Conservation (phyloP, 1,284 basidiomycete genomes). For the Ganoderma leucocontextum region DNA sequence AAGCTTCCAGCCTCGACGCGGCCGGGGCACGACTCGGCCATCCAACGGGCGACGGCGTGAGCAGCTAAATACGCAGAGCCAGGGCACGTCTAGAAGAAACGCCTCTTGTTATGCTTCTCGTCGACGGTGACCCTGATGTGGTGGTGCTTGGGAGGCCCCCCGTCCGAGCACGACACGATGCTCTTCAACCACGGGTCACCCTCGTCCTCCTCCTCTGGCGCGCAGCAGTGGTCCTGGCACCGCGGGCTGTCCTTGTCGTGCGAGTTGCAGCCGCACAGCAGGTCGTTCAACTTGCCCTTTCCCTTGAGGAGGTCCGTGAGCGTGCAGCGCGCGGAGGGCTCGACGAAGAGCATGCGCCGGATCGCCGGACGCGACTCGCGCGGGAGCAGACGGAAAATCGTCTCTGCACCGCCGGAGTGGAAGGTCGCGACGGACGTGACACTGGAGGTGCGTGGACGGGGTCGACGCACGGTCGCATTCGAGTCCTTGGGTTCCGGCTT, state of each 20-base stretch:
- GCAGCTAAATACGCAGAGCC: constrained; percentile 10
- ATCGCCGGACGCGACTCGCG: constrained; percentile 91
- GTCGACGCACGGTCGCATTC: constrained; percentile 30
- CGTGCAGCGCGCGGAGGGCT: constrained; percentile 90
- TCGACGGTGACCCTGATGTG: constrained; percentile 78
- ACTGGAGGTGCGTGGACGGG: constrained; percentile 65
- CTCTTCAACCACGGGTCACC: constrained; percentile 82
- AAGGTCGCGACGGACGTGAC: constrained; percentile 80
- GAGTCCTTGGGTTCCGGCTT: constrained; percentile 33
- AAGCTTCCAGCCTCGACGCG: constrained; percentile 11
- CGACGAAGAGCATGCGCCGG: constrained; percentile 93
- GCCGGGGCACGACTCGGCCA: constrained; percentile 21
- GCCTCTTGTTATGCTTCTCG: constrained; percentile 75
- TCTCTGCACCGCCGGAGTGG: constrained; percentile 87
- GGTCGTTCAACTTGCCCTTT: constrained; percentile 72
- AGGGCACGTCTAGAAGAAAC: constrained; percentile 62
- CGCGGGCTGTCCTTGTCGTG: constrained; percentile 49
- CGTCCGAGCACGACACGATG: constrained; percentile 74
- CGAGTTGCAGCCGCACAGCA: constrained; percentile 80
- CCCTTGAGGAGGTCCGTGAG: constrained; percentile 93
- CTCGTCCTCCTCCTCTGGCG: constrained; percentile 72
- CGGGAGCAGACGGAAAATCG: constrained; percentile 96
- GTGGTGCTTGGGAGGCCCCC: constrained; percentile 58
- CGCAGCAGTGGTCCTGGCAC: constrained; percentile 71
- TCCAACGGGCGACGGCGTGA: not conserved